phyloP scores from a whole-genome alignment of 2,329 filamentous ascomycete genomes.

The Monosporascus sp. region DNA sequence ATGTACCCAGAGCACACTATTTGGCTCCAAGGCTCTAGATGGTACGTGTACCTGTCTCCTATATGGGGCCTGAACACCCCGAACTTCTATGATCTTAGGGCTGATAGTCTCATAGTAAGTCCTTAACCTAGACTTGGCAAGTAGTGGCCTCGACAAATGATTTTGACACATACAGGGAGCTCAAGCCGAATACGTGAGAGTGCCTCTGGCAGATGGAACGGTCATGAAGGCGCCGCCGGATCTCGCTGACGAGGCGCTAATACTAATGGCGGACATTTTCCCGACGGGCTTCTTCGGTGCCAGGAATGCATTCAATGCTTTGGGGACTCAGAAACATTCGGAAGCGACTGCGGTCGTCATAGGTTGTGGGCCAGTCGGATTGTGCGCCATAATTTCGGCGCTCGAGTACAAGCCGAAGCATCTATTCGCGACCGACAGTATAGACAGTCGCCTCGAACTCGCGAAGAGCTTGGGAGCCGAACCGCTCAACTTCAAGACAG shows the following conservation, averaged over 20 bases:
- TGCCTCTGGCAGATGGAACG: constrained; percentile 76
- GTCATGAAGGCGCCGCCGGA: constrained; percentile 66
- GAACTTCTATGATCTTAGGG: not conserved
- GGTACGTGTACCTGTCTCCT: constrained; percentile 32
- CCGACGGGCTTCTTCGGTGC: constrained; percentile 83
- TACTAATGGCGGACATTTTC: constrained; percentile 92
- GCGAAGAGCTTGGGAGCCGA: constrained; percentile 73
- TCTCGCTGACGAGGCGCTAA: constrained; percentile 67
- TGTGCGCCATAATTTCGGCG: constrained; percentile 76
- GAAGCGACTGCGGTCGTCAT: constrained; percentile 72
- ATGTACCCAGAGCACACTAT: constrained; percentile 64
- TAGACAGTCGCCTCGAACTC: constrained; percentile 67
- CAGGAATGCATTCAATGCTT: constrained; percentile 66
- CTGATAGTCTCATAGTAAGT: not conserved
- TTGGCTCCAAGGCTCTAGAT: constrained; percentile 64
- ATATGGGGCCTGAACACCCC: not conserved
- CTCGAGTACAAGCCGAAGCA: constrained; percentile 70
- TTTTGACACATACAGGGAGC: constrained; percentile 28
- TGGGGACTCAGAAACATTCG: constrained; percentile 49
- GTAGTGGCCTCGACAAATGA: not conserved
- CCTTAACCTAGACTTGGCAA: not conserved
- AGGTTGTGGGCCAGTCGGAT: constrained; percentile 79
- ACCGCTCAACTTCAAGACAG: constrained; percentile 70
- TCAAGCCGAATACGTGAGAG: constrained; percentile 76
- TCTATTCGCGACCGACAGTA: constrained; percentile 73